Evolutionary conservation across 768 basidiomycete species (phyloP).

Genomic region (Stropharia rugosoannulata): DNA sequence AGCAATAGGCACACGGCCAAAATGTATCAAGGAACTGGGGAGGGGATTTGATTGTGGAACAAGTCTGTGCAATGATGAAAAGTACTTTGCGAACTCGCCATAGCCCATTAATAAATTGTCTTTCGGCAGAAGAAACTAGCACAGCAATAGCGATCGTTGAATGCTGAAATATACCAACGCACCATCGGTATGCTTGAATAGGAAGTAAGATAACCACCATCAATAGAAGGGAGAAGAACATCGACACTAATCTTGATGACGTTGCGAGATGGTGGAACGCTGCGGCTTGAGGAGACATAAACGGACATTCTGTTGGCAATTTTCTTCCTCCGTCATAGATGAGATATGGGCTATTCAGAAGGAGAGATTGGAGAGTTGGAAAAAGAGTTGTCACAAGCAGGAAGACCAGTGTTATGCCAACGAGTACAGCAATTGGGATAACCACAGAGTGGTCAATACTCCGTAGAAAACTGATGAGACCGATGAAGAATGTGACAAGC

Average conservation of each 20-base stretch:
- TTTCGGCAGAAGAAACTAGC: too few relatives aligned
- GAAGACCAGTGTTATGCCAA: slow-evolving; percentile 13
- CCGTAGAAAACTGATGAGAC: slow-evolving; percentile 22
- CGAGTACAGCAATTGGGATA: slow-evolving; percentile 11
- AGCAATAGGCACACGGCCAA: too few relatives aligned
- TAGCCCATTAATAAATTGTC: too few relatives aligned
- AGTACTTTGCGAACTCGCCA: too few relatives aligned
- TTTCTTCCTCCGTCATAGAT: background rate
- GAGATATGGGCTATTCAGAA: background rate
- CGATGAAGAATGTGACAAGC: slow-evolving; percentile 26
- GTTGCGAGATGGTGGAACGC: background rate
- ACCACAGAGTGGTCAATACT: slow-evolving; percentile 12
- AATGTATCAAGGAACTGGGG: too few relatives aligned
- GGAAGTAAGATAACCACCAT: background rate
- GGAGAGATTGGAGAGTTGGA: slow-evolving; percentile 17
- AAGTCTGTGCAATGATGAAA: too few relatives aligned
- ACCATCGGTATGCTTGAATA: background rate
- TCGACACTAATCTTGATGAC: background rate
- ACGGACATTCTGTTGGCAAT: slow-evolving; percentile 6
- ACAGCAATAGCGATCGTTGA: too few relatives aligned
- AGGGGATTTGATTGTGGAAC: too few relatives aligned
- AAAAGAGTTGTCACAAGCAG: slow-evolving; percentile 18
- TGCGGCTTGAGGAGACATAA: slow-evolving; percentile 11
- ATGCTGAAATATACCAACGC: too few relatives aligned
- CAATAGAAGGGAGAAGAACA: background rate